Percentiles rank a stretch among this genome's conserved stretches.
These are phyloP conservation scores for Fusarium pininemorale DNA, from an alignment of 2,329 filamentous ascomycete genomes.

Conservation along the genomic window DNA sequence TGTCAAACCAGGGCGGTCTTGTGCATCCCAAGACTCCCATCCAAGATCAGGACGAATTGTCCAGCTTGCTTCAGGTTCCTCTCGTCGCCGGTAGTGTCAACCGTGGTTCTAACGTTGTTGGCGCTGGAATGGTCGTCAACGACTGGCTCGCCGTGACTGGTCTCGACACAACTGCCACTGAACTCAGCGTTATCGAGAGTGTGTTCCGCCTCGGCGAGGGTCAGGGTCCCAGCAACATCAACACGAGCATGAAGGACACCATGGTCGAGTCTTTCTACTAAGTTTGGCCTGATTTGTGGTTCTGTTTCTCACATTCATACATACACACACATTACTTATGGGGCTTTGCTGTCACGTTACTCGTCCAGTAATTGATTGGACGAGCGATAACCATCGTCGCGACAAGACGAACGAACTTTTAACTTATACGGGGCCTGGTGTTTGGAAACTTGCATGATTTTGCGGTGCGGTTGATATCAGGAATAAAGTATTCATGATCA, in stretches of 20 bases:
- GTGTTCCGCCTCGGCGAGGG: slow-evolving; percentile 96
- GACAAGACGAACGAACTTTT: slow-evolving; percentile 3
- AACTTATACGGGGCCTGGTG: slow-evolving; percentile 36
- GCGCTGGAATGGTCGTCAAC: slow-evolving; percentile 70
- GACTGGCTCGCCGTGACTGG: slow-evolving; percentile 97
- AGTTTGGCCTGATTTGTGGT: slow-evolving; percentile 36
- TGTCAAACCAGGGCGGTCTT: slow-evolving; percentile 95
- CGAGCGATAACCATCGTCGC: slow-evolving; percentile 11
- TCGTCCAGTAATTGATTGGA: slow-evolving; percentile 18
- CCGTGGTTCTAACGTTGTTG: slow-evolving; percentile 92
- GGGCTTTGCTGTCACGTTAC: slow-evolving; percentile 23
- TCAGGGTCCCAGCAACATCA: slow-evolving; percentile 78
- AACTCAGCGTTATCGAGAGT: slow-evolving; percentile 94
- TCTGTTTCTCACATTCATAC: slow-evolving; percentile 7
- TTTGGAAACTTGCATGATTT: slow-evolving; percentile 33
- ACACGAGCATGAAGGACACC: slow-evolving; percentile 90
- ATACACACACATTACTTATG: slow-evolving; percentile 1
- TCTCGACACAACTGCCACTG: slow-evolving; percentile 94
- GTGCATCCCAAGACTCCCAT: slow-evolving; percentile 98
- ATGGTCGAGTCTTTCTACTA: slow-evolving; percentile 99
- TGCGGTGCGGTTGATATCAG: slow-evolving; percentile 17
- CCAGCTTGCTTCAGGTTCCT: slow-evolving; percentile 90
- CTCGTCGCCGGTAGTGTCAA: slow-evolving; percentile 95
- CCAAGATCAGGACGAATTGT: slow-evolving; percentile 97
- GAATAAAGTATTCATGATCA: slow-evolving; percentile 31